phyloP scores from a whole-genome alignment of 805 yeast species.

The Brettanomyces bruxellensis region DNA sequence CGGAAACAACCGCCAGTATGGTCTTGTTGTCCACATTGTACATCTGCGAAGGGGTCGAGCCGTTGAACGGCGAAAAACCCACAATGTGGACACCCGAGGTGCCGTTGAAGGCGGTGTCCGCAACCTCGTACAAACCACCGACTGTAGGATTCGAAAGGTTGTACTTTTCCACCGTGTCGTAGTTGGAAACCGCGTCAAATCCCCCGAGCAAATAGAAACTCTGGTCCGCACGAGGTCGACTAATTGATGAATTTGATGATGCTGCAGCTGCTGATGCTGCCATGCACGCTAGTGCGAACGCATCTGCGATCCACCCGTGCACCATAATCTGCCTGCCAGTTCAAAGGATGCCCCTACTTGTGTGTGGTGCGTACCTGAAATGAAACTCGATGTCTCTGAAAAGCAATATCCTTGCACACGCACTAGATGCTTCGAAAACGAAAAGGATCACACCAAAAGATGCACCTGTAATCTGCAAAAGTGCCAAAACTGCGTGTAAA shows the following conservation, averaged over 20 bases:
- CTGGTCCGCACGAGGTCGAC: constrained; percentile 14
- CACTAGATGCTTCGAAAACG: no score
- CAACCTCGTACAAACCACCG: not conserved
- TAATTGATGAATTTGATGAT: not conserved
- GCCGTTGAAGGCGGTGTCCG: not conserved
- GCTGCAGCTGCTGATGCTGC: not conserved
- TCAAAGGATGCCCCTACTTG: no score
- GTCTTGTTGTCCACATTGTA: constrained; percentile 5
- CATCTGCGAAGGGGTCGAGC: constrained; percentile 8
- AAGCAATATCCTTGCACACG: no score
- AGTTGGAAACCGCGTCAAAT: constrained; percentile 20
- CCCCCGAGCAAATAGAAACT: constrained; percentile 18
- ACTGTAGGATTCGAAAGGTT: constrained; percentile 13
- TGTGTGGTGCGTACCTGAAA: no score
- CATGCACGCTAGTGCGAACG: not conserved
- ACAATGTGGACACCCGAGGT: not conserved
- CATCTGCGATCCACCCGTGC: no score
- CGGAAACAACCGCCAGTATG: constrained; percentile 15
- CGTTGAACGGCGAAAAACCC: constrained; percentile 1
- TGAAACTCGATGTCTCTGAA: no score
- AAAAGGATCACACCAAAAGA: no score
- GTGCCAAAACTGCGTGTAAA: no score
- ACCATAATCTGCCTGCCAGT: no score
- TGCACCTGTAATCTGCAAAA: no score
- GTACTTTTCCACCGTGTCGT: constrained; percentile 11